phyloP scores from a whole-genome alignment of 768 basidiomycete genomes.

The Boletus tylopilopsis region DNA sequence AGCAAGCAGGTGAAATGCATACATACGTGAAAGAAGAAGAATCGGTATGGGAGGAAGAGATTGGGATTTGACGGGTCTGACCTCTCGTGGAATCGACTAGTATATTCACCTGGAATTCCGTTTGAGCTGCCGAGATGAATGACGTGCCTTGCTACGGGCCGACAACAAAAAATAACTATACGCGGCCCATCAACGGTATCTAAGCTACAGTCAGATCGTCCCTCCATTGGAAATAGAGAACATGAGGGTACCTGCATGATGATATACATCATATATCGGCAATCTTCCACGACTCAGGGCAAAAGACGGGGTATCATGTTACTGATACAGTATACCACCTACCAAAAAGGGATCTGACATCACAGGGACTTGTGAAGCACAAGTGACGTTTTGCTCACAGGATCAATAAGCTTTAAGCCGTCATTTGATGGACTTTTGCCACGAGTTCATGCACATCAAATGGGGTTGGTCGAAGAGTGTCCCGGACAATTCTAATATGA shows the following conservation, averaged over 20 bases:
- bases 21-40: constrained; percentile 4
- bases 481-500: no score
- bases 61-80: no score
- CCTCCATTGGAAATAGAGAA: not conserved
- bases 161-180: constrained; percentile 1
- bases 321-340: not conserved
- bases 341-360: constrained; percentile 7
- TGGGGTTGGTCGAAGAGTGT: no score
- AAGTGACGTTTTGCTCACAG: not conserved
- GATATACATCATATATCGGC: not conserved
- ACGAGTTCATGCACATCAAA: not conserved
- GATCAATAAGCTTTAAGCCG: no score
- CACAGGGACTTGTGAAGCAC: no score
- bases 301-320: not conserved
- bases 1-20: not conserved
- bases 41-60: not conserved
- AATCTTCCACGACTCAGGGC: no score
- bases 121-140: not conserved
- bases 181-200: not conserved
- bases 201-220: not conserved
- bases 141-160: constrained; percentile 8
- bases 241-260: not conserved
- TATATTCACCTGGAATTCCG: not conserved
- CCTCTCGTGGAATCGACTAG: not conserved
- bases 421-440: not conserved